Evolutionary conservation across 1,284 basidiomycete species (phyloP).

Genomic region (Apiotrichum akiyoshidainum): DNA sequence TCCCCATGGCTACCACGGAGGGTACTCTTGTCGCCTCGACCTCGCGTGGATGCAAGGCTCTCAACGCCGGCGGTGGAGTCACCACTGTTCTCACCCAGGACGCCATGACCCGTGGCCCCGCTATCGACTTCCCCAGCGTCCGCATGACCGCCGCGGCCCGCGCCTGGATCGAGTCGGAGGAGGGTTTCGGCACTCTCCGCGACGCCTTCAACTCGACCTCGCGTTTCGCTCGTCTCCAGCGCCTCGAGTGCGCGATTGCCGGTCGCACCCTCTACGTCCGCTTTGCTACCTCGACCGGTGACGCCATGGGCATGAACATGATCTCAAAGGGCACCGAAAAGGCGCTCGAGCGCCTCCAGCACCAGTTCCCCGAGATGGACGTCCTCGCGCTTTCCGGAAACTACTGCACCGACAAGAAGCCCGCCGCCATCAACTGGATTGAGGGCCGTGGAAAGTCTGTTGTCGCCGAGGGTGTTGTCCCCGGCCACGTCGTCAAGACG

Average conservation of each 20-base stretch:
- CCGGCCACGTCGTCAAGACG: constrained; percentile 78
- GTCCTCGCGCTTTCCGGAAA: constrained; percentile 94
- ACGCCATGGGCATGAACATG: constrained; percentile 99
- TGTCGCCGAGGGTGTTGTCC: constrained; percentile 90
- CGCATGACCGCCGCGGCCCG: constrained; percentile 76
- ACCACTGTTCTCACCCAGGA: constrained; percentile 90
- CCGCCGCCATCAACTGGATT: constrained; percentile 99
- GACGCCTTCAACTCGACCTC: constrained; percentile 92
- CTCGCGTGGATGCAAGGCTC: constrained; percentile 94
- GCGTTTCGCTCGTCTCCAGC: constrained; percentile 78
- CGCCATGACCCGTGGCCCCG: constrained; percentile 97
- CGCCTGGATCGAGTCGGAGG: constrained; percentile 81
- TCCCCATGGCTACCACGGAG: constrained; percentile 99
- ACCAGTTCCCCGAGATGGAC: constrained; percentile 86
- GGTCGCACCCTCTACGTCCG: constrained; percentile 92
- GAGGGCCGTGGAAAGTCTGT: constrained; percentile 97
- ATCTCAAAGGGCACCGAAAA: constrained; percentile 94
- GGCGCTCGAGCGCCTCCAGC: constrained; percentile 76
- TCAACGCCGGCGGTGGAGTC: constrained; percentile 93
- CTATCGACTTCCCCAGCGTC: constrained; percentile 88
- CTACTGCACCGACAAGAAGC: constrained; percentile 99
- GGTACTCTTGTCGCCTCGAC: constrained; percentile 97
- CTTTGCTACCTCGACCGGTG: constrained; percentile 92
- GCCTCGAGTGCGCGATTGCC: constrained; percentile 79
- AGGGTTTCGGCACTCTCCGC: constrained; percentile 74